These are phyloP conservation scores for Hypsizygus marmoreus DNA, from an alignment of 768 basidiomycete genomes.

Conservation along the genomic window DNA sequence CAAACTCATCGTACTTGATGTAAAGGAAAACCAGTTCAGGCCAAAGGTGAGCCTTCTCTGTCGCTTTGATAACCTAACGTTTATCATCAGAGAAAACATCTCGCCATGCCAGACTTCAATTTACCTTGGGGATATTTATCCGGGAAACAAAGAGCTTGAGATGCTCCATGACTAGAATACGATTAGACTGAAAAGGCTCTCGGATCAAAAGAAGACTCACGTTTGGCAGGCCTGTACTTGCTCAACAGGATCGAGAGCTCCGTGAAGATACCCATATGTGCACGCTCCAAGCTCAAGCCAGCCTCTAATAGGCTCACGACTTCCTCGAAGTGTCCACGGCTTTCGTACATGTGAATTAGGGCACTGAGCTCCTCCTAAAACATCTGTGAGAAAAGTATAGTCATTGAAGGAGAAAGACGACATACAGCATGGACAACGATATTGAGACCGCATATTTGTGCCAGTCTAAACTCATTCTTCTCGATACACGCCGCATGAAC, in stretches of 20 bases:
- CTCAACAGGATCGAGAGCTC: conserved; percentile 90
- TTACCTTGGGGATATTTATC: conserved; percentile 95
- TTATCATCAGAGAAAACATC: neutral
- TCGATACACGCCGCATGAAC: conserved; percentile 98
- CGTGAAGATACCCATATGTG: conserved; percentile 99
- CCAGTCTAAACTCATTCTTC: conserved; percentile 95
- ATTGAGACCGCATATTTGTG: conserved; percentile 98
- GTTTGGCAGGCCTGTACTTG: conserved; percentile 92
- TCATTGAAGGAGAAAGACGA: neutral
- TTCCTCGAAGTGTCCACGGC: conserved; percentile 92
- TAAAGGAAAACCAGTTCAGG: conserved; percentile 98
- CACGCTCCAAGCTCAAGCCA: conserved; percentile 93
- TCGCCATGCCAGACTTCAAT: neutral
- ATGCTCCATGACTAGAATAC: conserved; percentile 89
- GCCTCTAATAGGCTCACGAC: conserved; percentile 90
- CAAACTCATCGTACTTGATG: conserved; percentile 97
- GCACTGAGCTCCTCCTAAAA: conserved; percentile 74
- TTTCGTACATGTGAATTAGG: conserved; percentile 83
- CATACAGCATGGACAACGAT: conserved; percentile 88
- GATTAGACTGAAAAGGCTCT: conserved; percentile 9
- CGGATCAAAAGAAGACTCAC: conserved; percentile 45
- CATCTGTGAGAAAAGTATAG: conserved; percentile 13
- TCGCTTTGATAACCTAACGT: conserved; percentile 82
- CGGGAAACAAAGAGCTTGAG: conserved; percentile 93
- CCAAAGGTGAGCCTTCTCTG: conserved; percentile 97